phyloP scores from a whole-genome alignment of 2,329 filamentous ascomycete genomes.

The Akanthomyces dipterigenus region DNA sequence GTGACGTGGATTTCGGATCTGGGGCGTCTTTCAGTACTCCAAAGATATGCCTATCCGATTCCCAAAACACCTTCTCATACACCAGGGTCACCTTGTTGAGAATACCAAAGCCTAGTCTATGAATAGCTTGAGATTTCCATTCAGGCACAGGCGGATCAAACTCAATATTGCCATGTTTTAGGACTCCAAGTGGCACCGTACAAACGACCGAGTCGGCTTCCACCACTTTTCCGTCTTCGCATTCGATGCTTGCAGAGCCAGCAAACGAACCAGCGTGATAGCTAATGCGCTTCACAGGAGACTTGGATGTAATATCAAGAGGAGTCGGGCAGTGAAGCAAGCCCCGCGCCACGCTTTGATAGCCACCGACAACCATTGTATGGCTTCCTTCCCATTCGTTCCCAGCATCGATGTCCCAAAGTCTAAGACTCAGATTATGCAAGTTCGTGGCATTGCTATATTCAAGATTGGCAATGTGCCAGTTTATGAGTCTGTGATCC shows the following conservation, averaged over 20 bases:
- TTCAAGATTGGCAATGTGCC: constrained; percentile 97
- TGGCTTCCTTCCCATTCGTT: constrained; percentile 97
- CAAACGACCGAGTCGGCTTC: constrained; percentile 88
- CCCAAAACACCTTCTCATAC: constrained; percentile 88
- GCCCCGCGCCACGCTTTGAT: constrained; percentile 86
- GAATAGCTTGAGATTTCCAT: constrained; percentile 77
- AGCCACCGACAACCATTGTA: constrained; percentile 87
- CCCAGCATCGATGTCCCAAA: constrained; percentile 96
- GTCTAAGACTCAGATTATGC: constrained; percentile 75
- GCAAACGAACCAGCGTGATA: constrained; percentile 47
- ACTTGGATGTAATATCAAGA: constrained; percentile 69
- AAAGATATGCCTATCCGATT: constrained; percentile 84
- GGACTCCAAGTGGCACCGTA: constrained; percentile 81
- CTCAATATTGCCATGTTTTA: constrained; percentile 75
- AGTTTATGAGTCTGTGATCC: constrained; percentile 88
- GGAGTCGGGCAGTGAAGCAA: constrained; percentile 69
- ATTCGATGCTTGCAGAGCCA: constrained; percentile 57
- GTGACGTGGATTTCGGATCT: constrained; percentile 62
- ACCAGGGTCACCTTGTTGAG: constrained; percentile 94
- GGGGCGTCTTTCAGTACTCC: constrained; percentile 75
- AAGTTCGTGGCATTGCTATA: constrained; percentile 94
- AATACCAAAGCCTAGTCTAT: constrained; percentile 82
- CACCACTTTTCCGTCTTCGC: constrained; percentile 67
- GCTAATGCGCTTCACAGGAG: constrained; percentile 63
- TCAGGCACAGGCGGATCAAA: constrained; percentile 87